Evolutionary conservation across 2,329 filamentous ascomycete species (phyloP), one percentile per base, ranked within the genome.

Genomic region (Fusarium nodosum): DNA sequence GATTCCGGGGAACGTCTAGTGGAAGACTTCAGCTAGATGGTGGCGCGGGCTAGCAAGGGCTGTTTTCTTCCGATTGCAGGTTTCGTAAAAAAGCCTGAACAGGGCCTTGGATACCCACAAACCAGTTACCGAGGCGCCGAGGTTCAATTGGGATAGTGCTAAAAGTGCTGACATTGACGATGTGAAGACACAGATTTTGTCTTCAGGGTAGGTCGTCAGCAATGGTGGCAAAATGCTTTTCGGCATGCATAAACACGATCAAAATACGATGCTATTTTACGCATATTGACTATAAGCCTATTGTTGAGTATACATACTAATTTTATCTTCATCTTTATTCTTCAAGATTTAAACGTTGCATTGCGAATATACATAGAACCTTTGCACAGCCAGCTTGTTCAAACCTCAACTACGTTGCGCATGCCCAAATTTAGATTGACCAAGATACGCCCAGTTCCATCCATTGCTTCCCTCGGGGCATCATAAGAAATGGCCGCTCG

Each of bases 1-100:
- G 15, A 39, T 48, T 31, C 15, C 26, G 36, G 60, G 60, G 60
- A 28, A 26, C 20, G n/a, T 16, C n/a, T 60, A 56, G 50, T 33
- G 38, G 31, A 20, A 46, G 30, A n/a, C 33, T 60, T 65, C 53
- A 65, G 62, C 46, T 65, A 16, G 39, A 34, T 38, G 30, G 46
- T 65, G 53, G 41, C 60, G 47, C n/a, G 16, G 31, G n/a, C 46
- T 53, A 54, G 36, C 16, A 48, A 33, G 33, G 44, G 24, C 47
- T 24, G 26, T 11, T 38, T 33, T 28, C 38, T 48, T 30, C 52
- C 42, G 20, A 15, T n/a, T 38, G 26, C 33, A 12, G 38, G 31
- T 11, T 20, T 18, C 46, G 15, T n/a, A 15, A 16, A 15, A 16
- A 38, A 60, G 61, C 61, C 53, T 65, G 16, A 64, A 65, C 13